Base-by-base conservation (phyloP, 495 filamentous ascomycete species). In the Elasticomyces elasticus region DNA sequence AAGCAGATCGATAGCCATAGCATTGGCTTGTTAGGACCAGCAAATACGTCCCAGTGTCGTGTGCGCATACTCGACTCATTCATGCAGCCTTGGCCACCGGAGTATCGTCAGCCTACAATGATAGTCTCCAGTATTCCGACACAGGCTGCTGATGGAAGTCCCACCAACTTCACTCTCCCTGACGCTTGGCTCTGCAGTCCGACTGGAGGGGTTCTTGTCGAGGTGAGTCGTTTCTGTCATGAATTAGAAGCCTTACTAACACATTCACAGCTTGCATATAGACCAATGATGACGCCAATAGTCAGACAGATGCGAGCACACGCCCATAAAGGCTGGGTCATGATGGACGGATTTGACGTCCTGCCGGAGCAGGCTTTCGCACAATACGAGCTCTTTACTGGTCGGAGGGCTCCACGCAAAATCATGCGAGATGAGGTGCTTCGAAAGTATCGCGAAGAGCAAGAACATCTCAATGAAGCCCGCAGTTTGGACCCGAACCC, bases 311-410 rank as follows among this genome's bases (percentile, higher is more conserved):
- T 85, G 61, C 72, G 81, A 20, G 76, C 75, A 46, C 74, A 78
- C 52, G 79, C 80, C 0, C 76, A 77, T 11, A 78, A 75, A 19
- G 78, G 79, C 1, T 92, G 85, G 85, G 81, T 86, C 3, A 74
- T 85, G 28, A 79, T 89, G n/a, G 85, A 90, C 61, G 86, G 86
- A 5, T 68, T 90, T 10, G 87, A 89, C 62, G 79, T 90, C 26
- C 75, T 92, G 0, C 78, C 79, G 1, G 87, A 92, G 64, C 86
- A 88, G 71, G 87, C 84, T 1, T 87, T 86, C 66, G 85, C 87
- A 24, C 85, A 87, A 42, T 90, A 89, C 63, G 86, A 90, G 66
- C 67, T 90, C 42, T 86, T 90, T 73, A 87, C 86, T 3, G 87
- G 86, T n/a, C 74, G 86, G 22, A 80, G 85, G 69, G 87, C 87